Conservation (phyloP, 2,329 filamentous ascomycete genomes). For the Aspergillus sp. region DNA sequence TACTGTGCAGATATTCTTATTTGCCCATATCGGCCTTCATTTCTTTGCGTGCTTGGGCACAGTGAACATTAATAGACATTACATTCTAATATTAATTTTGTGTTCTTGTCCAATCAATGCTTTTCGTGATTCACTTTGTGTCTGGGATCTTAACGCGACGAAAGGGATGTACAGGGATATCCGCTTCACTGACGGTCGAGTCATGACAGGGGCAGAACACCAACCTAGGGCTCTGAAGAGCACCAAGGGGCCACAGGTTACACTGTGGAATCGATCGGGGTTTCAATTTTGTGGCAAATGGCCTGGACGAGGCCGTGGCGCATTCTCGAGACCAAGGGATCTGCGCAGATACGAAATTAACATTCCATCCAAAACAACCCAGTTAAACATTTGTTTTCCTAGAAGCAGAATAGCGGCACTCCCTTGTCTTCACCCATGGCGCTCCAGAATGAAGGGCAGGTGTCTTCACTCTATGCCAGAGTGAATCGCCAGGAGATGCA, state of each 20-base stretch:
- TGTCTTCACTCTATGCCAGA: background rate
- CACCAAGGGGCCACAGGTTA: background rate
- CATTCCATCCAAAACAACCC: constrained; percentile 23
- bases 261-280: background rate
- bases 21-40: background rate
- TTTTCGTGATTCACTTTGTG: background rate
- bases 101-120: constrained; percentile 1
- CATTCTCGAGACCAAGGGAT: constrained; percentile 12
- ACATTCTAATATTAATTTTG: constrained; percentile 18
- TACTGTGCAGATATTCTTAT: constrained; percentile 1
- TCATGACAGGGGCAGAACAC: background rate
- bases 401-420: background rate
- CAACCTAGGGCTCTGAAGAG: too few relatives aligned
- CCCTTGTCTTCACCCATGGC: background rate
- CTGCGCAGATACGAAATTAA: constrained; percentile 19
- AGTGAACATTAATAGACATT: constrained; percentile 20
- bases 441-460: background rate
- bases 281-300: background rate
- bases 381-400: background rate
- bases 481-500: background rate
- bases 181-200: background rate
- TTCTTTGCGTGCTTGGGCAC: constrained; percentile 7
- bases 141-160: background rate
- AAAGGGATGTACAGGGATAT: constrained; percentile 7
- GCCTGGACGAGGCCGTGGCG: background rate